Evolutionary conservation across 768 basidiomycete species (phyloP), one percentile per base, ranked within the genome.

Genomic region (Mycena belliarum): DNA sequence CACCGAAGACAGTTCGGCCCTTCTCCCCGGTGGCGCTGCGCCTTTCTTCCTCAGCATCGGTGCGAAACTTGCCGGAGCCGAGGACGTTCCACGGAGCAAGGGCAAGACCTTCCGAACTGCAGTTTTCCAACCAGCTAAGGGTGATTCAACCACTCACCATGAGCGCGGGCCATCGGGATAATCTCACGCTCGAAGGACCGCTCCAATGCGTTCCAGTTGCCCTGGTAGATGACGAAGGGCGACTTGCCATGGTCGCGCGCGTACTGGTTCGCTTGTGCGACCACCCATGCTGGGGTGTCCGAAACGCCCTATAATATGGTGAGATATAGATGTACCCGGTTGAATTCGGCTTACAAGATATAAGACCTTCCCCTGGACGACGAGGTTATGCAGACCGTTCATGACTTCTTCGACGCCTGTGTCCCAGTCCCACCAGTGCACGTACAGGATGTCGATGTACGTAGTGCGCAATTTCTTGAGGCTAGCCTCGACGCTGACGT

Each of bases 361-460:
- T 15, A 76, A 68, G 9, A 78, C 78, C 56, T 78, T 81, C 32
- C 77, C 76, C 33, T 65, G 60, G 24, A 67, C 68, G 47, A 80
- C 75, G 26, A 81, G 65, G 15, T 66, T 66, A 59, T 80, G 75
- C 15, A 82, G 67, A n/a, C 66, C 63, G 35, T 75, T 72, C 81
- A 80, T 78, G 20, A 81, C 58, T 64, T 82, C 81, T 45, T 75
- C 73, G 80, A 80, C 70, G 12, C 72, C 73, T 6, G 78, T 78
- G 10, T 74, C 67, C 57, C 70, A 77, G 52, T 81, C 79, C 80
- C 77, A 76, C 70, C 73, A 81, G 63, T 84, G 83, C 5, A 83
- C 64, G 56, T 84, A 83, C 26, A 84, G 64, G 43, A 85, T 75
- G 59, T 85, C 82, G 60, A 85, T 75, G 62, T 81, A 88, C 25